These are phyloP conservation scores for Pyrrhoderma noxium DNA, from an alignment of 1,284 basidiomycete species.

Conservation along the genomic window DNA sequence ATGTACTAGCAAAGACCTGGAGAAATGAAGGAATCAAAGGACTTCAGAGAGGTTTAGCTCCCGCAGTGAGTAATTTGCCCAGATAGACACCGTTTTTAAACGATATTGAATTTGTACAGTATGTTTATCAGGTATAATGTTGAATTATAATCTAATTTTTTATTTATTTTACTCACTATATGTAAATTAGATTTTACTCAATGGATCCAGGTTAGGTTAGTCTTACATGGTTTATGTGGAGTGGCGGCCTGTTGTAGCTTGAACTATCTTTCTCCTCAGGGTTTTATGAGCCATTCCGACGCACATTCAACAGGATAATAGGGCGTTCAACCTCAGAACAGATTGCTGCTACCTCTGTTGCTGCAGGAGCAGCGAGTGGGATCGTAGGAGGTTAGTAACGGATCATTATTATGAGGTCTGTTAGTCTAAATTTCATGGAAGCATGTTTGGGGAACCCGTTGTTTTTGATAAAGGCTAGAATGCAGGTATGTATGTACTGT, in stretches of 20 bases:
- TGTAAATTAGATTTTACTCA: slow-evolving; percentile 68
- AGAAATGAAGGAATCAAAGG: slow-evolving; percentile 86
- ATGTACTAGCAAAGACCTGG: slow-evolving; percentile 88
- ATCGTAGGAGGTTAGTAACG: slow-evolving; percentile 71
- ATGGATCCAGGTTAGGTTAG: slow-evolving; percentile 88
- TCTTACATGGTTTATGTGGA: neutral
- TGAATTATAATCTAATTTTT: neutral
- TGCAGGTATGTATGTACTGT: slow-evolving; percentile 61
- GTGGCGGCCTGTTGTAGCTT: neutral
- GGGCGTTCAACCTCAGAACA: slow-evolving; percentile 62
- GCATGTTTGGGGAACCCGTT: slow-evolving; percentile 90
- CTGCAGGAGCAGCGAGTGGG: slow-evolving; percentile 85
- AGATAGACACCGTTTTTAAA: neutral
- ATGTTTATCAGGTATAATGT: slow-evolving; percentile 75
- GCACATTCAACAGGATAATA: slow-evolving; percentile 58
- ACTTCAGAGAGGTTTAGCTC: slow-evolving; percentile 82
- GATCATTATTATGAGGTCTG: slow-evolving; percentile 2
- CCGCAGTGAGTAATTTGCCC: slow-evolving; percentile 61
- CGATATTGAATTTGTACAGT: slow-evolving; percentile 38
- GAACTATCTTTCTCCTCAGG: slow-evolving; percentile 41
- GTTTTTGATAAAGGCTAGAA: slow-evolving; percentile 94
- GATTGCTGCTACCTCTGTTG: slow-evolving; percentile 65
- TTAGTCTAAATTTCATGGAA: slow-evolving; percentile 24
- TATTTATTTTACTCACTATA: slow-evolving; percentile 10
- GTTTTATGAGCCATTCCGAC: slow-evolving; percentile 92